Evolutionary conservation across 257 asterid species (phyloP).

Genomic region (Oldenlandia corymbosa): DNA sequence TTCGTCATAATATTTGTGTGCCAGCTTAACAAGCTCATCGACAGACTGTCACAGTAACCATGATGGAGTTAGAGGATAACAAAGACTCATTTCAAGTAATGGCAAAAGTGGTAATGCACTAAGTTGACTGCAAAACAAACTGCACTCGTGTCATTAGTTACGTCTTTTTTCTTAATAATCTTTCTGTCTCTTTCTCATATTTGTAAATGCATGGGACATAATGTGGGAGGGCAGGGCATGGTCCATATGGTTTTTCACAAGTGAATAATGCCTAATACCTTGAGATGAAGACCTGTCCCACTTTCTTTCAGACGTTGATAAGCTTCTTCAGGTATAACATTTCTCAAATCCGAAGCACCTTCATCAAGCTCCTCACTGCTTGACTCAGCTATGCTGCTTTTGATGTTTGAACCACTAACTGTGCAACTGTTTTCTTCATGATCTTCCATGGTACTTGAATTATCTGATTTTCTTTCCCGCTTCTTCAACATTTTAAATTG

Average conservation of each 20-base stretch:
- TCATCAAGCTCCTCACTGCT: conserved; percentile 31
- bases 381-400: conserved; percentile 36
- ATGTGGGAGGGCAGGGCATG: neutral
- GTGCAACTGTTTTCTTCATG: conserved; percentile 37
- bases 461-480: conserved; percentile 47
- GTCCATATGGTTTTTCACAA: neutral
- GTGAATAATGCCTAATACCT: conserved; percentile 41
- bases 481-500: conserved; percentile 88
- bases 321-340: conserved; percentile 63
- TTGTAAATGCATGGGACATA: neutral
- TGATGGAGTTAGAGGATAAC: conserved; percentile 2
- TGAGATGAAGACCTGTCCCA: conserved; percentile 71
- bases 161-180: too few relatives aligned
- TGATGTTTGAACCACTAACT: conserved; percentile 33
- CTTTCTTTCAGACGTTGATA: conserved; percentile 64
- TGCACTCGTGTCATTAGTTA: neutral
- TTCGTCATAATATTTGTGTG: conserved; percentile 68
- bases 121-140: neutral
- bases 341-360: conserved; percentile 46
- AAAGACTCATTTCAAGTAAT: neutral
- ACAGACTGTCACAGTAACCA: conserved; percentile 57
- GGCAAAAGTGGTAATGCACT: neutral
- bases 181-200: neutral
- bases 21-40: conserved; percentile 84
- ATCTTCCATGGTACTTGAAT: conserved; percentile 31